Conservation (phyloP, 805 yeast species). For the Kregervanrija pseudodelftensis region DNA sequence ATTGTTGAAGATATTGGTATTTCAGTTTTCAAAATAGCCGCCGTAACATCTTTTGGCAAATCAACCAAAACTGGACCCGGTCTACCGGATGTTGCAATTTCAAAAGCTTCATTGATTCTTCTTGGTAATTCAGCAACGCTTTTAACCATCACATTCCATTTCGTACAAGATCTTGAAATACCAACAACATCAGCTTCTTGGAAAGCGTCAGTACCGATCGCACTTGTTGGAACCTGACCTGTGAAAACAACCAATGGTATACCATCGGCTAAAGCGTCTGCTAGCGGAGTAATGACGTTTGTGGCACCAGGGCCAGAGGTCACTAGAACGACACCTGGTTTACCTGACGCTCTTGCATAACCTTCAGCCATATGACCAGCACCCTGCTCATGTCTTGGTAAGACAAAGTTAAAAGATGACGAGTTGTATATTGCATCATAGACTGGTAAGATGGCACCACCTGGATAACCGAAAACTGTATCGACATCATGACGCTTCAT, state of each 20-base stretch:
- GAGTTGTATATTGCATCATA: constrained; percentile 95
- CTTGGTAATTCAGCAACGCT: constrained; percentile 89
- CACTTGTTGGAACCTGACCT: constrained; percentile 93
- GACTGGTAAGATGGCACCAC: constrained; percentile 98
- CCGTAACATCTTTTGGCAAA: constrained; percentile 96
- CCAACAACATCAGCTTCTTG: constrained; percentile 99
- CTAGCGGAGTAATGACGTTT: constrained; percentile 96
- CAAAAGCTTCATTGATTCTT: constrained; percentile 96
- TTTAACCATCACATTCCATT: constrained; percentile 99
- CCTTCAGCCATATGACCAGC: constrained; percentile 99
- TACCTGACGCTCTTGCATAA: constrained; percentile 90
- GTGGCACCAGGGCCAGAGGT: constrained; percentile 99
- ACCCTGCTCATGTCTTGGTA: constrained; percentile 98
- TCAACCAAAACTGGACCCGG: constrained; percentile 99
- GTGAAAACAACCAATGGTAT: constrained; percentile 94
- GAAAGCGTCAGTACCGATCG: constrained; percentile 98
- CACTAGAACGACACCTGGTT: constrained; percentile 95
- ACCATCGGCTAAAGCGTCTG: constrained; percentile 96
- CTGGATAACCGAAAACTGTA: constrained; percentile 95
- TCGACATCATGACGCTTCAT: constrained; percentile 95
- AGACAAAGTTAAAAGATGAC: constrained; percentile 76
- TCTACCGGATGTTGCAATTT: constrained; percentile 91
- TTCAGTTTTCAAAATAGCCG: constrained; percentile 76
- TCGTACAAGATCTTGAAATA: constrained; percentile 93
- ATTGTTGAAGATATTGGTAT: constrained; percentile 76